phyloP scores from a whole-genome alignment of 371 early-diverging fungal genomes.

The Mucor velutinosus region DNA sequence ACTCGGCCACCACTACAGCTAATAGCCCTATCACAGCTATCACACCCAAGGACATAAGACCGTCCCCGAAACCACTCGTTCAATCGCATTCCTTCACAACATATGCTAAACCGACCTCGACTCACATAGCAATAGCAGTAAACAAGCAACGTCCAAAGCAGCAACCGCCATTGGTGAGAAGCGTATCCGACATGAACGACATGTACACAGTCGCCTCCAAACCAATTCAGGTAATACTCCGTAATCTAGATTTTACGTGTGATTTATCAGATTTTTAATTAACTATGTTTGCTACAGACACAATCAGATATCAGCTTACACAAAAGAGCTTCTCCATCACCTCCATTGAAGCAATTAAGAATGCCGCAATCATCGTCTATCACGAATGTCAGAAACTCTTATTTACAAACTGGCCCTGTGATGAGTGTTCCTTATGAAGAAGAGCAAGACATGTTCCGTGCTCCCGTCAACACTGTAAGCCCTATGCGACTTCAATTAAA shows the following conservation, averaged over 20 bases:
- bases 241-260: background rate
- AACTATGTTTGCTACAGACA: background rate
- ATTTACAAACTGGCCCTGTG: background rate
- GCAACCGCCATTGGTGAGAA: conserved; percentile 7
- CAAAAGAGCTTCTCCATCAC: background rate
- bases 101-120: background rate
- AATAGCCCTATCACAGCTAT: background rate
- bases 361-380: background rate
- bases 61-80: background rate
- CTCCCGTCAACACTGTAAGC: background rate
- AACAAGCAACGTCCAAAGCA: background rate
- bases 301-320: conserved; percentile 9
- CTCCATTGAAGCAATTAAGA: background rate
- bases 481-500: conserved; percentile 6
- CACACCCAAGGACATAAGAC: background rate
- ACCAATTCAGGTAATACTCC: conserved; percentile 15
- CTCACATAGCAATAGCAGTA: background rate
- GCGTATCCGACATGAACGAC: conserved; percentile 8
- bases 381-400: background rate
- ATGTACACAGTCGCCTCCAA: background rate
- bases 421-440: background rate
- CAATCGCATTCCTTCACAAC: conserved; percentile 21
- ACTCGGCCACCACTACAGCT: background rate
- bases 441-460: background rate
- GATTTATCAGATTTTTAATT: background rate